Evolutionary conservation across 1,284 basidiomycete genomes (phyloP).

Genomic region (Agaricales sp.): DNA sequence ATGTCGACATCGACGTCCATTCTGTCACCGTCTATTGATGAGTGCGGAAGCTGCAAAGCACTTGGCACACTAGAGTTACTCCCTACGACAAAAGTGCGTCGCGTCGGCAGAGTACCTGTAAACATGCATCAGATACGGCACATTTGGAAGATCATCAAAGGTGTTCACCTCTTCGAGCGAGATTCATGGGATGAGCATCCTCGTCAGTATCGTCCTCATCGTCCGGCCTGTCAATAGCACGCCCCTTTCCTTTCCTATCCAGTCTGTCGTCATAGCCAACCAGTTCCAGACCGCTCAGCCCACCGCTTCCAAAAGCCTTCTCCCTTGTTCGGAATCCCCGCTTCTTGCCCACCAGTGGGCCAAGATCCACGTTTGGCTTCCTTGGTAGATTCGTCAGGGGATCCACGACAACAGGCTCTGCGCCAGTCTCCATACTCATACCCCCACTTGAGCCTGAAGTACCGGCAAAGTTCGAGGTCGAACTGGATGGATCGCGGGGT

Average conservation of each 20-base stretch:
- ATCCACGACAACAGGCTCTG: neutral
- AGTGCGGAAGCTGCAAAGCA: neutral
- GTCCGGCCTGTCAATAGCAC: constrained; percentile 10
- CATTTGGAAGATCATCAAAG: neutral
- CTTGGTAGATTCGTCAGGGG: constrained; percentile 6
- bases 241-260: constrained; percentile 19
- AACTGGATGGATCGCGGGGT: too few species aligned
- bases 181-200: constrained; percentile 5
- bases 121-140: constrained; percentile 1
- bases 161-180: neutral
- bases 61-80: too few species aligned
- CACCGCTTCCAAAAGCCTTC: constrained; percentile 39
- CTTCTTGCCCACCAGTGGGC: constrained; percentile 56
- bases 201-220: constrained; percentile 8
- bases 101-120: neutral
- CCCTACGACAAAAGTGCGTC: too few species aligned
- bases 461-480: too few species aligned
- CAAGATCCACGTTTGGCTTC: constrained; percentile 36
- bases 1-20: constrained; percentile 12
- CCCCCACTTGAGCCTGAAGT: constrained; percentile 5
- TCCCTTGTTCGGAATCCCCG: constrained; percentile 59
- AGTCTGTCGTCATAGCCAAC: constrained; percentile 14
- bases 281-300: constrained; percentile 55
- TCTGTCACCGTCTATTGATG: constrained; percentile 11
- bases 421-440: constrained; percentile 1